Evolutionary conservation across 2,329 filamentous ascomycete species (phyloP).

Genomic region (Alternaria hordeiaustralica): DNA sequence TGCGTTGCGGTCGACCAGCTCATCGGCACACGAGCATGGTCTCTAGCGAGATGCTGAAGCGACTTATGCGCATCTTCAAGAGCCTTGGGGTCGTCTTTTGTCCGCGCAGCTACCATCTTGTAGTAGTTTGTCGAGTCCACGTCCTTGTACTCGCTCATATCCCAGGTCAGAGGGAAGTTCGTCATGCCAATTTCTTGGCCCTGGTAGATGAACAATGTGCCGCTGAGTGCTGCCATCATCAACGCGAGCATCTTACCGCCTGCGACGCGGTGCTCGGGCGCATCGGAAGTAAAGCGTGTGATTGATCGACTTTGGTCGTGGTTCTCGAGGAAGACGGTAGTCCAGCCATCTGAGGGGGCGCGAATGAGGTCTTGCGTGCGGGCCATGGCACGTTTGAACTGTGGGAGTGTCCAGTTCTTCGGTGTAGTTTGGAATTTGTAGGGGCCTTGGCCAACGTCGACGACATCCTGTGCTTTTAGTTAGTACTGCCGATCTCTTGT

Average conservation of each 20-base stretch:
- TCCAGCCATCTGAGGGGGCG: conserved; percentile 51
- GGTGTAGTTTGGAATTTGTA: conserved; percentile 47
- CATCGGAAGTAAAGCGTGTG: conserved; percentile 57
- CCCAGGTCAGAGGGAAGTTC: conserved; percentile 55
- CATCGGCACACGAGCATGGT: conserved; percentile 72
- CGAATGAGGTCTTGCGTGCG: conserved; percentile 42
- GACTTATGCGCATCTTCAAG: conserved; percentile 58
- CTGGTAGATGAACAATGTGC: conserved; percentile 60
- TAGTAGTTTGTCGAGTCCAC: conserved; percentile 63
- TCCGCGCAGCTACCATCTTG: conserved; percentile 41
- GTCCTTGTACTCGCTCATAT: conserved; percentile 58
- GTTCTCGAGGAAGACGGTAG: conserved; percentile 60
- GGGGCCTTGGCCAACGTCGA: conserved; percentile 45
- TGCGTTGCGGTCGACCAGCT: conserved; percentile 66
- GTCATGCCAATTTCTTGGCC: conserved; percentile 60
- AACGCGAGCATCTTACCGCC: conserved; percentile 56
- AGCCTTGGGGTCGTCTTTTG: conserved; percentile 37
- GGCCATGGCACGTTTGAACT: conserved; percentile 41
- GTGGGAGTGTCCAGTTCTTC: conserved; percentile 38
- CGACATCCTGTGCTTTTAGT: conserved; percentile 45
- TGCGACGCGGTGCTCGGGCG: conserved; percentile 53
- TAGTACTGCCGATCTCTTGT: background rate
- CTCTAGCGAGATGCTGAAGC: conserved; percentile 66
- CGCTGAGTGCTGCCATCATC: conserved; percentile 56
- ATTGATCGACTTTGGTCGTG: conserved; percentile 61